Conservation (phyloP, 768 basidiomycete genomes). For the Amanita rubescens region DNA sequence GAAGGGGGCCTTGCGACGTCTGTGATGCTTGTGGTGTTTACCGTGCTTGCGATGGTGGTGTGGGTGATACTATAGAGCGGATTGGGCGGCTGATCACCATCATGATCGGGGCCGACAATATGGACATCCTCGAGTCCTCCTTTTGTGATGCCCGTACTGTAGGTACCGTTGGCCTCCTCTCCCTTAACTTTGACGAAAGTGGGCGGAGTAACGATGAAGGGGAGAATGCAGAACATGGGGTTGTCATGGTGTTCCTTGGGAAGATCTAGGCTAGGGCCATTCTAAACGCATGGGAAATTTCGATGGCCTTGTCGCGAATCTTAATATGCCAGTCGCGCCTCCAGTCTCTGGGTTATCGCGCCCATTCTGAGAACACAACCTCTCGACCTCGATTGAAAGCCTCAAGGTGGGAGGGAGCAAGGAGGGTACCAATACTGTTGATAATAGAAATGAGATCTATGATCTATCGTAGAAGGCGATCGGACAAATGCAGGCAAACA, state of each 20-base stretch:
- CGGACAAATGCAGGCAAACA: too few relatives aligned
- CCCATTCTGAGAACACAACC: background rate
- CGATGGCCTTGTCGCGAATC: constrained; percentile 41
- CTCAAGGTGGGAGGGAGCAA: too few relatives aligned
- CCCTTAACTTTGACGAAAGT: background rate
- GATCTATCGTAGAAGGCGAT: too few relatives aligned
- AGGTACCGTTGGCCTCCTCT: background rate
- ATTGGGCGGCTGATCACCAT: constrained; percentile 13
- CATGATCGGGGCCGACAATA: background rate
- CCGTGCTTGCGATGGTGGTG: constrained; percentile 10
- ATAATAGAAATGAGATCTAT: too few relatives aligned
- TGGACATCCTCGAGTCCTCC: background rate
- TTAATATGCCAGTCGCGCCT: background rate
- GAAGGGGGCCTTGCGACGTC: constrained; percentile 34
- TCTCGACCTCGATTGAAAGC: too few relatives aligned
- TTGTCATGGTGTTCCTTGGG: background rate
- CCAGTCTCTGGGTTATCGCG: too few relatives aligned
- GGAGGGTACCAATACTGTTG: too few relatives aligned
- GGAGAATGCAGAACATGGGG: background rate
- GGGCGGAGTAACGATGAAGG: background rate
- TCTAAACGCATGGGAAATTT: constrained; percentile 48
- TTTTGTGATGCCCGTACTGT: background rate
- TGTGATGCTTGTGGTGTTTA: too few relatives aligned
- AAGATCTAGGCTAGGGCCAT: constrained; percentile 27
- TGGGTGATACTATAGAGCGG: constrained; percentile 21